These are phyloP conservation scores for Euphorbia corollata DNA, from an alignment of 441 rosid species.

Conservation along the genomic window DNA sequence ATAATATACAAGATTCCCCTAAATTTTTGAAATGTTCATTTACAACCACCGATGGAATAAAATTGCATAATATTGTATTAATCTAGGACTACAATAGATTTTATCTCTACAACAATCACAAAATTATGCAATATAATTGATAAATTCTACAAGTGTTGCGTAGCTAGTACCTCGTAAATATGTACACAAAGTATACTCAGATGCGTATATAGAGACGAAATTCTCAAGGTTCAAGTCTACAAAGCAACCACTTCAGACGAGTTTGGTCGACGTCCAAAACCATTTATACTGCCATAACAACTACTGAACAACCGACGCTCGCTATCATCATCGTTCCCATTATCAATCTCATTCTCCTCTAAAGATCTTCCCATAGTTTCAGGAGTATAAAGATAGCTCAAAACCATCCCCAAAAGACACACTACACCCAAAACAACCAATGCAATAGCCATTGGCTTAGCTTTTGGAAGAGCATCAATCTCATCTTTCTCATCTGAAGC, in stretches of 20 bases:
- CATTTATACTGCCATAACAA: not conserved
- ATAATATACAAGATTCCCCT: no score
- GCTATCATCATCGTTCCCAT: not conserved
- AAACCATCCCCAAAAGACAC: not conserved
- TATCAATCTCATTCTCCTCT: not conserved
- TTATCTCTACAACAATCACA: no score
- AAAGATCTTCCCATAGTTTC: not conserved
- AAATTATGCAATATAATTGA: no score
- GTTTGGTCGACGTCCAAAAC: not conserved
- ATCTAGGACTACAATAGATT: no score
- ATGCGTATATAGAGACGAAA: no score
- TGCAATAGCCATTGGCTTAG: not conserved
- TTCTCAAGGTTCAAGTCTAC: not conserved
- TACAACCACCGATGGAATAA: no score
- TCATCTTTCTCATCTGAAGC: constrained; percentile 19
- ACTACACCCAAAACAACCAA: not conserved
- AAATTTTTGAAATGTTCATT: no score
- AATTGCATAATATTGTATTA: no score
- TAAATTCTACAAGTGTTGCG: no score
- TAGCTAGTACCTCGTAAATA: no score
- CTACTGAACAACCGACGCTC: not conserved
- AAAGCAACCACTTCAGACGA: not conserved
- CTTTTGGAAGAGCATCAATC: not conserved
- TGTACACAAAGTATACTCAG: no score
- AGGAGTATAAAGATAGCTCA: not conserved